These are phyloP conservation scores for Yamadazyma diddensiae DNA, from an alignment of 1,139 yeast genomes.

Conservation along the genomic window DNA sequence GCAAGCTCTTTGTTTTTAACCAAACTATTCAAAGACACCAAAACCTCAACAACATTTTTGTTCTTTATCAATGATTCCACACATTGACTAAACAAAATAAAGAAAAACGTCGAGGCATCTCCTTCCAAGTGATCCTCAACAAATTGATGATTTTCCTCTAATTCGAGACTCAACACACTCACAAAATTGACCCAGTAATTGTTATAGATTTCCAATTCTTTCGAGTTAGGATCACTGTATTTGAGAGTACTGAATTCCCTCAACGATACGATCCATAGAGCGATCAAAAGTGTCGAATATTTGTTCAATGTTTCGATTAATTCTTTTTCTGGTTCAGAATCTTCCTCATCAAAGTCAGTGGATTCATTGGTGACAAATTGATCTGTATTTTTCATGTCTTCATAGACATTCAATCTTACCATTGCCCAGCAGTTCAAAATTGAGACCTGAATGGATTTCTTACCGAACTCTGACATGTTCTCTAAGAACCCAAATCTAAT, in stretches of 20 bases:
- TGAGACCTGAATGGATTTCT: slow-evolving; percentile 64
- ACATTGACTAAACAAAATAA: slow-evolving; percentile 81
- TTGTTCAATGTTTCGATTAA: slow-evolving; percentile 48
- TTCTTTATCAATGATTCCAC: slow-evolving; percentile 65
- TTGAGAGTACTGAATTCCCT: slow-evolving; percentile 71
- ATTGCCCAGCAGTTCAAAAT: slow-evolving; percentile 89
- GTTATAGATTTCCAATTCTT: slow-evolving; percentile 57
- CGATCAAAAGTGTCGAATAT: slow-evolving; percentile 59
- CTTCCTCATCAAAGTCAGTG: slow-evolving; percentile 20
- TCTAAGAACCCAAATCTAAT: slow-evolving; percentile 43
- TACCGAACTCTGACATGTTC: slow-evolving; percentile 50
- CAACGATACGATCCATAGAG: slow-evolving; percentile 76
- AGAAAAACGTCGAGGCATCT: slow-evolving; percentile 73
- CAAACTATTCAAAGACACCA: slow-evolving; percentile 55
- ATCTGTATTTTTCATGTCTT: slow-evolving; percentile 15
- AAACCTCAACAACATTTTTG: slow-evolving; percentile 39
- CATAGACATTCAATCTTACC: slow-evolving; percentile 50
- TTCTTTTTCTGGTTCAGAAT: slow-evolving; percentile 30
- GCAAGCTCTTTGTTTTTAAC: slow-evolving; percentile 59
- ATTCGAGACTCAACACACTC: slow-evolving; percentile 68
- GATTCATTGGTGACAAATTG: slow-evolving; percentile 19
- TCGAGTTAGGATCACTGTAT: slow-evolving; percentile 43
- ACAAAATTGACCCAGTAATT: slow-evolving; percentile 78
- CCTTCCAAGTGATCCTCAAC: slow-evolving; percentile 48
- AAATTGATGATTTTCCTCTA: slow-evolving; percentile 48